Evolutionary conservation across 257 asterid species (phyloP), one percentile per base, ranked within the genome.

Genomic region (Nicotiana tabacum): DNA sequence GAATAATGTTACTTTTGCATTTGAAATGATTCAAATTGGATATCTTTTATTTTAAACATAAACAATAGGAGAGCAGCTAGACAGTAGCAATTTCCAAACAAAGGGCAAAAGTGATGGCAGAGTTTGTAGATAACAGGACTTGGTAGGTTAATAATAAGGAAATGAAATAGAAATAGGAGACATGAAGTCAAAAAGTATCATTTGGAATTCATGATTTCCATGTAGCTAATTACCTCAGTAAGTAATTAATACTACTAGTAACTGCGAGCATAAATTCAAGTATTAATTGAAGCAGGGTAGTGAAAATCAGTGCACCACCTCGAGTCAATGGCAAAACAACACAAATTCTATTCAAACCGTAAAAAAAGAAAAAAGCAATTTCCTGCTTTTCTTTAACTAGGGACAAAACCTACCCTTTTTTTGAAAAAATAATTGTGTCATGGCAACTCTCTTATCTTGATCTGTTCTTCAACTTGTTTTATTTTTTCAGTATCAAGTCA

Each of bases 141-240:
- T 82, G 83, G 90, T 80, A 87, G 85, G 88, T 83, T 88, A 83
- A 85, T 84, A 77, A 60, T 37, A 39, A 66, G 79, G 88, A 86
- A 84, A 86, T 83, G 84, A 27, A 46, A 79, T 9, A 37, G 5
- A 66, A 33, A 48, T 37, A 78, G 68, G 74, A 70, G 83, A 88
- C 80, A 68, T 78, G 76, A 86, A 89, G 93, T 88, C 95, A 90
- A 91, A 91, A 90, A 84, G 92, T 76, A 58, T 79, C 6, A 66
- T 85, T 81, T 86, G 57, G 55, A 84, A 65, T 82, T 82, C 84
- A 85, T 61, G 83, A 89, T 87, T 86, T 85, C 88, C 84, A 84
- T 80, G 80, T 37, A 37, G 29, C 16, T 53, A 77, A 58, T 56
- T 55, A 37, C 32, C 37, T 61, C 66, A 57, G 6, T 16, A 77